phyloP scores from a whole-genome alignment of 306 rosid genomes.

The Calophaca sinica region DNA sequence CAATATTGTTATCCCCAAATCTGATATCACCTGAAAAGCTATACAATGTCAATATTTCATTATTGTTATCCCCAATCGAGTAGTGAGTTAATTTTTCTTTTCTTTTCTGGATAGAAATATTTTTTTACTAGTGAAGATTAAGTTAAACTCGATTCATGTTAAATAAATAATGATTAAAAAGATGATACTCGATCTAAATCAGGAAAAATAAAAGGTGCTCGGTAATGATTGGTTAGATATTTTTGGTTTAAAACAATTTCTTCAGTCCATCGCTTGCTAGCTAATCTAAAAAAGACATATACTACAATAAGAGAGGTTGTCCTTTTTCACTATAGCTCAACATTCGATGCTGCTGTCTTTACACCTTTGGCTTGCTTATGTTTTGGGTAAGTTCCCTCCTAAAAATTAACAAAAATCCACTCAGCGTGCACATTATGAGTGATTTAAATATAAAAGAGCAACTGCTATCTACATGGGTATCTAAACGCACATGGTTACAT shows the following conservation, averaged over 20 bases:
- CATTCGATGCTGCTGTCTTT: constrained; percentile 54
- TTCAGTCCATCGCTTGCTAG: neutral
- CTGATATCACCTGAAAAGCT: no score
- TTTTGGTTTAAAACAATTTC: constrained; percentile 13
- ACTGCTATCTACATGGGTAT: constrained; percentile 17
- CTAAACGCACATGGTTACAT: constrained; percentile 63
- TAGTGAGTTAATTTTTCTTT: no score
- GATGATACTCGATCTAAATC: no score
- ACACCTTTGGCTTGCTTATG: constrained; percentile 56
- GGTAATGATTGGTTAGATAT: constrained; percentile 50
- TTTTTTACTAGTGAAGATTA: no score
- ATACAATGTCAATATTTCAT: no score
- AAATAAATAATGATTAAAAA: neutral
- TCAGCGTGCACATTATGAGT: constrained; percentile 46
- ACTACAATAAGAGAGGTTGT: neutral
- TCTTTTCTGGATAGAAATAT: no score
- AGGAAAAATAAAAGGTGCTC: constrained; percentile 12
- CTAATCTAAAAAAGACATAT: neutral
- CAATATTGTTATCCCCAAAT: no score
- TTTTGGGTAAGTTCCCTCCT: constrained; percentile 50
- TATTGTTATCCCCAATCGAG: no score
- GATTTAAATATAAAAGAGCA: constrained; percentile 37
- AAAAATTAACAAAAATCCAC: constrained; percentile 35
- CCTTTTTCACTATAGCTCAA: constrained; percentile 51
- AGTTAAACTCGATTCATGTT: no score